phyloP scores from a whole-genome alignment of 2,329 filamentous ascomycete genomes.

The Xylariales sp. region DNA sequence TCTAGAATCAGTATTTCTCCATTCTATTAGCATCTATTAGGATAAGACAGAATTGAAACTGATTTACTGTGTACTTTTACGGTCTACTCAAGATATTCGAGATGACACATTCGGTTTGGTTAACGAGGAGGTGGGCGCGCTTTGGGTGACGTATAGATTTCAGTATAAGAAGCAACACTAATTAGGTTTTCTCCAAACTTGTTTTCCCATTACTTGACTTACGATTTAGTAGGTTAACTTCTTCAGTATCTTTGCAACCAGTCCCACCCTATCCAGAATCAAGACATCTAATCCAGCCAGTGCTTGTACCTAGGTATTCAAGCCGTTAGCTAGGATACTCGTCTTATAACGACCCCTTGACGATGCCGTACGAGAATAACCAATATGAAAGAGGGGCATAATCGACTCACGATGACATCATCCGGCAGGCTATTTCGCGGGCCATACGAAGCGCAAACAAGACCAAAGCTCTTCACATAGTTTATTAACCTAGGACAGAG shows the following conservation, averaged over 20 bases:
- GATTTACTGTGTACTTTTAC: too few species aligned
- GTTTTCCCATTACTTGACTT: neutral
- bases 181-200: too few species aligned
- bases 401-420: slow-evolving; percentile 38
- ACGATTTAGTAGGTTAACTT: neutral
- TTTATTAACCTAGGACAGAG: slow-evolving; percentile 52
- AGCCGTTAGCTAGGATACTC: neutral
- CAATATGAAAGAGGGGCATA: neutral
- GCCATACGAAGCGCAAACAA: slow-evolving; percentile 53
- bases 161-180: neutral
- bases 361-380: neutral
- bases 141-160: neutral
- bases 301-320: slow-evolving; percentile 26
- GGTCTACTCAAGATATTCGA: too few species aligned
- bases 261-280: slow-evolving; percentile 26
- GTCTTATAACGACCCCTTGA: too few species aligned
- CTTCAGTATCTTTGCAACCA: slow-evolving; percentile 22
- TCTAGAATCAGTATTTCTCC: too few species aligned
- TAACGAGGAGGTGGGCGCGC: too few species aligned
- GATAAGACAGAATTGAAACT: too few species aligned
- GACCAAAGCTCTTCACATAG: slow-evolving; percentile 49
- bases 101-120: too few species aligned
- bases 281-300: slow-evolving; percentile 30
- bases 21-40: too few species aligned
- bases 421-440: slow-evolving; percentile 49